A percentile compares a stretch with the other conserved stretches of the same genome.
These are phyloP conservation scores for Graphiopsis chlorocephala DNA, from an alignment of 2,329 filamentous ascomycete genomes.

Conservation along the genomic window DNA sequence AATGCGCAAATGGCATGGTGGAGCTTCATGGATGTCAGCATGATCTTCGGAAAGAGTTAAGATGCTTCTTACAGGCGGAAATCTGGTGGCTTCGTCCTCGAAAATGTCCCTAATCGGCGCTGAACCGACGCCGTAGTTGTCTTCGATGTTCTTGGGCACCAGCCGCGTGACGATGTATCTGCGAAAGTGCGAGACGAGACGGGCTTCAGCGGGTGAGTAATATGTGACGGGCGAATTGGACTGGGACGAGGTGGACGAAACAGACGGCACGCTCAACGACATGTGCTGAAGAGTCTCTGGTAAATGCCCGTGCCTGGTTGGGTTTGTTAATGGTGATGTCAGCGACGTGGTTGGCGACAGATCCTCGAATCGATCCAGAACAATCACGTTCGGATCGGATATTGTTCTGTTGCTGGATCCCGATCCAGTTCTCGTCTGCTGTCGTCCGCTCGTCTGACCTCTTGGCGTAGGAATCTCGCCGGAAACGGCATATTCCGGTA, in stretches of 20 bases:
- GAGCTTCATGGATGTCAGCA: conserved; percentile 39
- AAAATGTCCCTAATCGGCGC: conserved; percentile 28
- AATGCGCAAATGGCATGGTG: conserved; percentile 59
- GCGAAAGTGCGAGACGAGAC: conserved; percentile 28
- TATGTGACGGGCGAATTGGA: background rate
- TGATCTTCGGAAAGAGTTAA: background rate
- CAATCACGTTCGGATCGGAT: conserved; percentile 49
- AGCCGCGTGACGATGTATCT: conserved; percentile 24
- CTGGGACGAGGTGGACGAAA: conserved; percentile 5
- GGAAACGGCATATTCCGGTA: conserved; percentile 48
- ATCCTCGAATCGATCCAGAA: conserved; percentile 52
- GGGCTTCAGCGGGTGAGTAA: conserved; percentile 19
- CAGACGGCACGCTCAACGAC: conserved; percentile 24
- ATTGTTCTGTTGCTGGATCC: background rate
- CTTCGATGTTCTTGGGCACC: background rate
- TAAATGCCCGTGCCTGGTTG: conserved; percentile 19
- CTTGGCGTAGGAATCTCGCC: background rate
- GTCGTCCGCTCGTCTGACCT: background rate
- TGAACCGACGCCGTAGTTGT: conserved; percentile 9
- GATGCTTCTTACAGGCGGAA: conserved; percentile 48
- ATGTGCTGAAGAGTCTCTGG: conserved; percentile 25
- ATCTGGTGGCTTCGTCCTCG: conserved; percentile 44
- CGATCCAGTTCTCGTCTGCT: conserved; percentile 7
- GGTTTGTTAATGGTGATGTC: conserved; percentile 3
- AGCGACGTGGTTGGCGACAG: conserved; percentile 19